These are phyloP conservation scores for Coleophoma crateriformis DNA, from an alignment of 2,329 filamentous ascomycete species.

Conservation along the genomic window DNA sequence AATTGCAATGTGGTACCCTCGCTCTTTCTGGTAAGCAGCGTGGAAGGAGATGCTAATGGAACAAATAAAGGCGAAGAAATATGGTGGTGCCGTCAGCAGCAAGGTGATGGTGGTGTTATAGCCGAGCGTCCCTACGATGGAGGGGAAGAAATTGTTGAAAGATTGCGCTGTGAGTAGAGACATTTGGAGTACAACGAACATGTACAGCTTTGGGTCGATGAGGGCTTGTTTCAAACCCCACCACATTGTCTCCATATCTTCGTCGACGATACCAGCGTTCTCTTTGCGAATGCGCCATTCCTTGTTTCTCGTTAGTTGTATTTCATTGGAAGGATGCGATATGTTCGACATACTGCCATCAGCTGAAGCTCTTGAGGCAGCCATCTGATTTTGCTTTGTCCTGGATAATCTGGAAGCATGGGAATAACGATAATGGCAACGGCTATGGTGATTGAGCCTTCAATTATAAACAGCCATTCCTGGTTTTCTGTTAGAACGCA, in stretches of 20 bases:
- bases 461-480: conserved; percentile 44
- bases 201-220: conserved; percentile 14
- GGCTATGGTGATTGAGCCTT: conserved; percentile 34
- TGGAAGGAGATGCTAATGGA: conserved; percentile 17
- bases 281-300: conserved; percentile 6
- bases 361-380: background rate
- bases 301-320: conserved; percentile 40
- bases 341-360: conserved; percentile 32
- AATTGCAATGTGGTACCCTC: conserved; percentile 6
- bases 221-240: conserved; percentile 21
- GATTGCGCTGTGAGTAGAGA: conserved; percentile 6
- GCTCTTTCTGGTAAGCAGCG: conserved; percentile 3
- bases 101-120: conserved; percentile 18
- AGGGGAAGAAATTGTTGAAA: conserved; percentile 20
- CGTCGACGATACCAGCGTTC: conserved; percentile 5
- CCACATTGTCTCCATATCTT: conserved; percentile 13
- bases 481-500: conserved; percentile 19
- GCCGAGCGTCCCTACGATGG: conserved; percentile 22
- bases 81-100: conserved; percentile 26
- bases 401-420: conserved; percentile 44
- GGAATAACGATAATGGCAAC: conserved; percentile 8
- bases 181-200: conserved; percentile 6
- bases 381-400: conserved; percentile 1
- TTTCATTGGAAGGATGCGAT: conserved; percentile 41
- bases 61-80: conserved; percentile 22